Evolutionary conservation across 495 filamentous ascomycete genomes (phyloP), one percentile per base, ranked within the genome.

Genomic region (Tuber borchii): DNA sequence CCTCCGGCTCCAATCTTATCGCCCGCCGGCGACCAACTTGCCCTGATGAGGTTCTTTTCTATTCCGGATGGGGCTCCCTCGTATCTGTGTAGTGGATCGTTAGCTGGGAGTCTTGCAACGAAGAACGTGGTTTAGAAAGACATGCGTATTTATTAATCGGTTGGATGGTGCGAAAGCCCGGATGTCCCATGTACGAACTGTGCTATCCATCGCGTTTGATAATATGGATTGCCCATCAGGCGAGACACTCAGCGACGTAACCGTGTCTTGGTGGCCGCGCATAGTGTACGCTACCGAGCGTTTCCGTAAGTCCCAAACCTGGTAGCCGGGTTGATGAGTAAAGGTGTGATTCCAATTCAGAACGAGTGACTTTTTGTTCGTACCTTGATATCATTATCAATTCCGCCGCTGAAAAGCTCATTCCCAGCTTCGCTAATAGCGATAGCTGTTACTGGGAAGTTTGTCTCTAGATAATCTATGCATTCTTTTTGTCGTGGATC

Each of bases 351-450:
- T 45, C 39, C 44, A 9, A 3, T 45, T 71, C 26, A n/a, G 10
- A 22, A 16, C 51, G 26, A 19, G 26, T 65, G 56, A 65, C 56
- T 65, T 34, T 65, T 31, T 34, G 71, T 42, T 37, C 46, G 44
- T 73, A 95, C 93, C 82, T 96, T 94, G 83, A 99, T 97, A 75
- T 96, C 93, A 79, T 97, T 97, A 83, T 98, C 95, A 74, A 99
- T 97, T 16, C 94, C 92, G 48, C 95, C 95, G 26, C 91, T 94
- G 83, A 94, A 99, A 10, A 99, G 88, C 85, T 99, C 96, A 83
- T 95, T 97, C 22, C 95, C 95, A 26, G 93, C 93, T 84, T 97
- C 94, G 7, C 94, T 91, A 10, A 97, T 84, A 6, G 95, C 93
- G 0, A 98, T 90, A 0, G 94, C 92, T 0, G 95, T 97, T 78